Percentiles rank a stretch among this genome's conserved stretches.
Evolutionary conservation across 129 eudicot species (phyloP).

Genomic region (Tagetes erecta): DNA sequence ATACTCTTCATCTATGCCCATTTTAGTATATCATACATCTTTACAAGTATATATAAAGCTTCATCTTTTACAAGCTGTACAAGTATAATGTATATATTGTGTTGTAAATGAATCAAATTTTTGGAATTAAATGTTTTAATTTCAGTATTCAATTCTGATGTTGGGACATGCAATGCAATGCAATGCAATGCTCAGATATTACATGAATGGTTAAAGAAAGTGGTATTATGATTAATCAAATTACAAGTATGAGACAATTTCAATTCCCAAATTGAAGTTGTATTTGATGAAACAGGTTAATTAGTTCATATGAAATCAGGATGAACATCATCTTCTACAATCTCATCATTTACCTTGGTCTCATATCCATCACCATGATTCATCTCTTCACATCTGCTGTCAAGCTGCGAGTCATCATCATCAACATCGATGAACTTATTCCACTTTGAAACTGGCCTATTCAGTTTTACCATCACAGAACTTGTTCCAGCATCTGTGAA

Average conservation of each 20-base stretch:
- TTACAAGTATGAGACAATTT: background rate
- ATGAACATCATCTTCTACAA: slow-evolving; percentile 81
- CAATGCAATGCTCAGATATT: background rate
- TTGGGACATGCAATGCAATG: too few relatives aligned
- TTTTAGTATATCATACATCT: too few relatives aligned
- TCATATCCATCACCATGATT: slow-evolving; percentile 28
- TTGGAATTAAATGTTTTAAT: too few relatives aligned
- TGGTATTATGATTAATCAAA: too few relatives aligned
- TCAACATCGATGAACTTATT: slow-evolving; percentile 41
- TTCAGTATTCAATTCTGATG: too few relatives aligned
- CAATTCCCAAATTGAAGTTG: background rate
- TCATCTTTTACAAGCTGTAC: too few relatives aligned
- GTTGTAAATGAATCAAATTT: too few relatives aligned
- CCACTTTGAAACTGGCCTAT: slow-evolving; percentile 48
- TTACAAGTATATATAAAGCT: too few relatives aligned
- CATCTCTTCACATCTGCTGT: slow-evolving; percentile 28
- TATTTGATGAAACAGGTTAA: background rate
- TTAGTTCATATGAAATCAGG: slow-evolving; percentile 61
- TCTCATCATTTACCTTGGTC: slow-evolving; percentile 35
- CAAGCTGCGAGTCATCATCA: slow-evolving; percentile 26
- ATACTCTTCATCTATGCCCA: too few relatives aligned
- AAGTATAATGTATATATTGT: too few relatives aligned
- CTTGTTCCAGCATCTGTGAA: slow-evolving; percentile 16
- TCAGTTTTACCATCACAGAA: slow-evolving; percentile 24
- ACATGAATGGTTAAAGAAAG: background rate